phyloP scores from a whole-genome alignment of 1,139 yeast species.

The Nadsonia starkeyi-henricii region DNA sequence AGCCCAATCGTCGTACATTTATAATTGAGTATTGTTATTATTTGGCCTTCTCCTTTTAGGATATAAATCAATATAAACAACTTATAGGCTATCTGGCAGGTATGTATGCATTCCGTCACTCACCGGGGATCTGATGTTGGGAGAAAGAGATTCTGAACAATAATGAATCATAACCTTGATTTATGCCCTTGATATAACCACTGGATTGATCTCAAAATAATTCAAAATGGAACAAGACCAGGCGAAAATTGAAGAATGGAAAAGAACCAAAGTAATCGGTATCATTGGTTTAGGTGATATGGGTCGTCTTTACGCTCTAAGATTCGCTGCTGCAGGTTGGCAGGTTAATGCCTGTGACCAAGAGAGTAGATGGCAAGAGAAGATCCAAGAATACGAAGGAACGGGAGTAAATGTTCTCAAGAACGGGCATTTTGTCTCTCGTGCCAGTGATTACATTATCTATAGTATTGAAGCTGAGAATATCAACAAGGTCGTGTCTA shows the following conservation, averaged over 20 bases:
- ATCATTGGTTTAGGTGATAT: constrained; percentile 94
- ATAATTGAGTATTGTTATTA: too few relatives aligned
- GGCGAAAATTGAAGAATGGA: constrained; percentile 20
- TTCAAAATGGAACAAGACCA: background rate
- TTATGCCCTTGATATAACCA: too few relatives aligned
- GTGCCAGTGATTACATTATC: constrained; percentile 66
- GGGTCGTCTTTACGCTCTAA: constrained; percentile 77
- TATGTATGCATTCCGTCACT: too few relatives aligned
- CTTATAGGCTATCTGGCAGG: too few relatives aligned
- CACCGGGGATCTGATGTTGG: background rate
- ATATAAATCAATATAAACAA: too few relatives aligned
- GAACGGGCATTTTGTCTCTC: constrained; percentile 75
- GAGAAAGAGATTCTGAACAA: background rate
- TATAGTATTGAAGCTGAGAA: constrained; percentile 76
- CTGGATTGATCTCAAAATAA: background rate
- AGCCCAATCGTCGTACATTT: constrained; percentile 24
- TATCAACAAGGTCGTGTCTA: constrained; percentile 52
- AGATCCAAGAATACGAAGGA: constrained; percentile 29
- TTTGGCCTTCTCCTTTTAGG: too few relatives aligned
- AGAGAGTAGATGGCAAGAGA: constrained; percentile 45
- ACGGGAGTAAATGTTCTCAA: constrained; percentile 40
- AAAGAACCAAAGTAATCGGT: constrained; percentile 47
- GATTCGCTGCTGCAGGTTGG: constrained; percentile 80
- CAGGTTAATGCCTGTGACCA: constrained; percentile 81
- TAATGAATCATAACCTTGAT: too few relatives aligned